Conservation (phyloP, 768 basidiomycete genomes). For the Kwoniella sp. region DNA sequence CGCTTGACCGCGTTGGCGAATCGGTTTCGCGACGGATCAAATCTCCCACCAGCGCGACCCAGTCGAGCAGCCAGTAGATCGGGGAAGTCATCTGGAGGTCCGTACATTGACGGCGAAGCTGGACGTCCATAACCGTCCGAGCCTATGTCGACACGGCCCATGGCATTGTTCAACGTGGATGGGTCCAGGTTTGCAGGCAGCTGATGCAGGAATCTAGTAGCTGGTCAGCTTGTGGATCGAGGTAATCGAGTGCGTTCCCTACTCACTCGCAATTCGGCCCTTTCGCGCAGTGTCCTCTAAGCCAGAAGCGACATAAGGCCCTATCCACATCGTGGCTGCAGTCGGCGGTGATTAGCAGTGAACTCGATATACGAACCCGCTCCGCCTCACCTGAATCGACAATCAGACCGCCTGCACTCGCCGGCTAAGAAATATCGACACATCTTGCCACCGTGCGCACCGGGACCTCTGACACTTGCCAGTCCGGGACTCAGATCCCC, state of each 20-base stretch:
- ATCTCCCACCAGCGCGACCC: constrained; percentile 51
- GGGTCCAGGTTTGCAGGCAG: constrained; percentile 77
- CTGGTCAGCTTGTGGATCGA: constrained; percentile 1
- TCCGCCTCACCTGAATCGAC: constrained; percentile 80
- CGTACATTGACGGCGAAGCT: constrained; percentile 14
- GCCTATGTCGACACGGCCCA: constrained; percentile 46
- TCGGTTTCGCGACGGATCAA: constrained; percentile 81
- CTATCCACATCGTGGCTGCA: constrained; percentile 90
- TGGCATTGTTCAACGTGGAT: constrained; percentile 38
- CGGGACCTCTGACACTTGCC: constrained; percentile 36
- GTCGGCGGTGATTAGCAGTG: not conserved
- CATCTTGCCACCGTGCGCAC: constrained; percentile 57
- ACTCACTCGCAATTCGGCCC: constrained; percentile 79
- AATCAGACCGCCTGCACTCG: constrained; percentile 91
- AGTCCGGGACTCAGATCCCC: constrained; percentile 43
- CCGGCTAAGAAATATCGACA: constrained; percentile 96
- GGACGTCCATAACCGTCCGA: constrained; percentile 40
- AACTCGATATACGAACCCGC: not conserved
- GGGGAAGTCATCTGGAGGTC: constrained; percentile 48
- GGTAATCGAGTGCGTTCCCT: too few relatives aligned
- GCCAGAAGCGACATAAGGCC: constrained; percentile 94
- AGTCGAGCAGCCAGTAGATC: constrained; percentile 34
- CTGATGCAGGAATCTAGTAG: constrained; percentile 71
- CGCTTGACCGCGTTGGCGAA: constrained; percentile 90
- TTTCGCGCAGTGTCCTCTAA: constrained; percentile 94